phyloP scores from a whole-genome alignment of 192 early-diverging fungal species.

The Chytriomyces confervae region DNA sequence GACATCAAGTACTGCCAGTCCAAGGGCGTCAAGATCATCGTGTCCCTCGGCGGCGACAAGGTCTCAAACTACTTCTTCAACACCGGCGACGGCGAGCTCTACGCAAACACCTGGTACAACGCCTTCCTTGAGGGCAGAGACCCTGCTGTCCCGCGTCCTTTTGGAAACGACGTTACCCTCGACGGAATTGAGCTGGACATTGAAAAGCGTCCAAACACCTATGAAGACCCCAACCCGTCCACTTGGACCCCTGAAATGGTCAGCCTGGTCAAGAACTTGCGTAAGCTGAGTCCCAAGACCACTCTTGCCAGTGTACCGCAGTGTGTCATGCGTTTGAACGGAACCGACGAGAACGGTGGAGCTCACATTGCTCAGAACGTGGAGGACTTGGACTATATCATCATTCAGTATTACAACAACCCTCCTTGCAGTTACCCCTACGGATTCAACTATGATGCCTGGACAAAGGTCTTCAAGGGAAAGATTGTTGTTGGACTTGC shows the following conservation, averaged over 20 bases:
- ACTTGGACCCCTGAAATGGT: slow-evolving; percentile 11
- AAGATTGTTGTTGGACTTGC: slow-evolving; percentile 18
- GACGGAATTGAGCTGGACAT: slow-evolving; percentile 33
- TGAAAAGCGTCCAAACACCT: slow-evolving; percentile 4
- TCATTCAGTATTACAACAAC: slow-evolving; percentile 25
- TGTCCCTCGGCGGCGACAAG: slow-evolving; percentile 25
- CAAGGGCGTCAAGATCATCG: slow-evolving; percentile 11
- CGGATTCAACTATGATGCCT: slow-evolving; percentile 21
- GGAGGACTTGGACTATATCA: neutral
- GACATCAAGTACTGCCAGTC: slow-evolving; percentile 24
- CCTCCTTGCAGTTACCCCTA: slow-evolving; percentile 19
- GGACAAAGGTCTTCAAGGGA: neutral
- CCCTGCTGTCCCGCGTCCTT: slow-evolving; percentile 14
- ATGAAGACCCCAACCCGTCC: slow-evolving; percentile 4
- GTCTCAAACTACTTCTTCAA: neutral
- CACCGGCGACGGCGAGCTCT: slow-evolving; percentile 9
- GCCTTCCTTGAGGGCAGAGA: slow-evolving; percentile 19
- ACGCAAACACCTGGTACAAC: slow-evolving; percentile 18
- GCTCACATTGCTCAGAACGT: neutral
- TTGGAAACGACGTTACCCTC: slow-evolving; percentile 18
- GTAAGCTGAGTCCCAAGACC: slow-evolving; percentile 13
- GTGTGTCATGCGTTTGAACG: slow-evolving; percentile 4
- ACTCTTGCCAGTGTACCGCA: slow-evolving; percentile 11
- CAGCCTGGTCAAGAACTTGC: neutral
- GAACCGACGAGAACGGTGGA: slow-evolving; percentile 7